A percentile compares a stretch with the other conserved stretches of the same genome.
phyloP scores from a whole-genome alignment of 306 rosid species.

The Oxytropis ochrocephala region DNA sequence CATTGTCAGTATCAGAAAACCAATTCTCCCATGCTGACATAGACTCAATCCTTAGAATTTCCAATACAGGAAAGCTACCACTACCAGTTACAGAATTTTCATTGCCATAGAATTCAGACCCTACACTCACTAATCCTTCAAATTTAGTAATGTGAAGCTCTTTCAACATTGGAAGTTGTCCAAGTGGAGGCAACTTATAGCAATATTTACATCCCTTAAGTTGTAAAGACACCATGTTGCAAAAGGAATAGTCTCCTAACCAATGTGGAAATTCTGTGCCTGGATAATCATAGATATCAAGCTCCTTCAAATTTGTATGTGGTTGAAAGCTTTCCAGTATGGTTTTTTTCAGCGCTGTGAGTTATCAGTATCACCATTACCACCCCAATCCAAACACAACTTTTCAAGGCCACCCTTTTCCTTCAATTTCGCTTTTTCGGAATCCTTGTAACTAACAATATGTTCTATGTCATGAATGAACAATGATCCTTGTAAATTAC shows the following conservation, averaged over 20 bases:
- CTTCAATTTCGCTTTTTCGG: slow-evolving; percentile 26
- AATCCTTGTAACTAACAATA: background rate
- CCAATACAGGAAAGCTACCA: slow-evolving; percentile 20
- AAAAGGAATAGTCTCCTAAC: slow-evolving; percentile 29
- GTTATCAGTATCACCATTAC: slow-evolving; percentile 13
- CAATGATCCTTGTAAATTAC: slow-evolving; percentile 23
- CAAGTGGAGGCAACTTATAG: slow-evolving; percentile 33
- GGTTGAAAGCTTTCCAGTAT: slow-evolving; percentile 23
- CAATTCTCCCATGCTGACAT: slow-evolving; percentile 31
- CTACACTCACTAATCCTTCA: slow-evolving; percentile 16
- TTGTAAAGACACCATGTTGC: slow-evolving; percentile 8
- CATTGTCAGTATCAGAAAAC: slow-evolving; percentile 1
- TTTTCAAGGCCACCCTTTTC: slow-evolving; percentile 26
- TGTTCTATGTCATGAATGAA: slow-evolving; percentile 16
- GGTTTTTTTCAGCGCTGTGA: slow-evolving; percentile 7
- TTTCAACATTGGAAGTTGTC: slow-evolving; percentile 31
- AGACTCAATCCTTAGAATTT: slow-evolving; percentile 20
- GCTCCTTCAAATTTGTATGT: slow-evolving; percentile 26
- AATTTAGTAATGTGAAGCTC: slow-evolving; percentile 21
- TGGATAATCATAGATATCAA: slow-evolving; percentile 17
- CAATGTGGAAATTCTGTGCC: slow-evolving; percentile 37
- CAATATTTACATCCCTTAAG: slow-evolving; percentile 28
- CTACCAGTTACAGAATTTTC: background rate
- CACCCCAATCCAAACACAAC: slow-evolving; percentile 27
- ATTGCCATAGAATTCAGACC: slow-evolving; percentile 22